phyloP scores from a whole-genome alignment of 2,329 filamentous ascomycete genomes.

The Fusarium piperis region DNA sequence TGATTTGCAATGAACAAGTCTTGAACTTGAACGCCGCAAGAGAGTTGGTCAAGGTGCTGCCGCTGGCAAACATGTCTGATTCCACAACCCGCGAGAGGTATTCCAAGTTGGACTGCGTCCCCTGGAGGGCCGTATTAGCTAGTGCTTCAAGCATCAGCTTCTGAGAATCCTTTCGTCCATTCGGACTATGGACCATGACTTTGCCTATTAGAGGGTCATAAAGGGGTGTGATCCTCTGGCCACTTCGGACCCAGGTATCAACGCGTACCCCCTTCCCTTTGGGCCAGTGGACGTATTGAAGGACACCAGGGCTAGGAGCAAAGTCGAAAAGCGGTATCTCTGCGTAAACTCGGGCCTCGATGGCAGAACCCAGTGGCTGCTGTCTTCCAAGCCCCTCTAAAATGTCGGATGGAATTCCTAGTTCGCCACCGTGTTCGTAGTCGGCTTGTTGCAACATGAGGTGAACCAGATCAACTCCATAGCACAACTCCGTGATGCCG shows the following conservation, averaged over 20 bases:
- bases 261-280: constrained; percentile 59
- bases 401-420: background rate
- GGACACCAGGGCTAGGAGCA: background rate
- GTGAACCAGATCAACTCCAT: constrained; percentile 75
- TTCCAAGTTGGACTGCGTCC: background rate
- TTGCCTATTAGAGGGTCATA: constrained; percentile 69
- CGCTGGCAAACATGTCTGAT: background rate
- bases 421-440: constrained; percentile 18
- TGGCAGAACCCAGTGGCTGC: background rate
- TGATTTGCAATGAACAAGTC: background rate
- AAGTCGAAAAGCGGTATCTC: background rate
- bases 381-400: background rate
- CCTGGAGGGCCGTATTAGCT: background rate
- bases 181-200: constrained; percentile 61
- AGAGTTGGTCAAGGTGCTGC: background rate
- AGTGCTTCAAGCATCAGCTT: background rate
- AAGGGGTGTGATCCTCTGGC: constrained; percentile 63
- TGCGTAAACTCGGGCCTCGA: background rate
- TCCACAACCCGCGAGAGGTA: background rate
- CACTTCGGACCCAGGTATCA: constrained; percentile 70
- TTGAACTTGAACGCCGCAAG: background rate
- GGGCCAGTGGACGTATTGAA: constrained; percentile 53
- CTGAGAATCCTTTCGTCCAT: background rate
- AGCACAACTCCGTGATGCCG: constrained; percentile 81
- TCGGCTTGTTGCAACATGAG: constrained; percentile 51